These are phyloP conservation scores for Exophiala viscosa DNA, from an alignment of 2,329 filamentous ascomycete species.

Conservation along the genomic window DNA sequence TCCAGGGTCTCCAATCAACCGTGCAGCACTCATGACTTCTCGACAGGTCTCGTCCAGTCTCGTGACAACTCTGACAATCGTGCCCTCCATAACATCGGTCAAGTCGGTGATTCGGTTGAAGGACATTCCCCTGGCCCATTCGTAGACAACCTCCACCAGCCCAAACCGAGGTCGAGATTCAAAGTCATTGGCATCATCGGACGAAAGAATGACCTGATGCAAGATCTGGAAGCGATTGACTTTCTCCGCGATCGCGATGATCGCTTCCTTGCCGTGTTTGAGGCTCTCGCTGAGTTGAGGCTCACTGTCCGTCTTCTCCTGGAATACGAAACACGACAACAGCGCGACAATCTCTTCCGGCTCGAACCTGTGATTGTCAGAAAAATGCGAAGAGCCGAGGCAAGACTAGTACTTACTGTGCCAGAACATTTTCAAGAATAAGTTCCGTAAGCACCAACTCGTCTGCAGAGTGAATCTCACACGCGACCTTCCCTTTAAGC, in stretches of 20 bases:
- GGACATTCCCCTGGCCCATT: slow-evolving; percentile 96
- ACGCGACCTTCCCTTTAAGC: slow-evolving; percentile 96
- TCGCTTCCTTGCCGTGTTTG: slow-evolving; percentile 76
- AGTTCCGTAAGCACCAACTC: slow-evolving; percentile 94
- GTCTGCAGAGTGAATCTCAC: slow-evolving; percentile 95
- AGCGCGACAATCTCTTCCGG: slow-evolving; percentile 87
- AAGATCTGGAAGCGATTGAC: slow-evolving; percentile 85
- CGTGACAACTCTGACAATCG: slow-evolving; percentile 92
- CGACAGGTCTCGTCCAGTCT: slow-evolving; percentile 91
- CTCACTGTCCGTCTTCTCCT: slow-evolving; percentile 84
- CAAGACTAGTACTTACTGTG: slow-evolving; percentile 72
- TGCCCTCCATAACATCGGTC: slow-evolving; percentile 94
- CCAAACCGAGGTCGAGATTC: slow-evolving; percentile 83
- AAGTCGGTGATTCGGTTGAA: slow-evolving; percentile 97
- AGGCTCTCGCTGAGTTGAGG: slow-evolving; percentile 79
- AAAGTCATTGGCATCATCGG: slow-evolving; percentile 91
- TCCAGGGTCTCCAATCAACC: slow-evolving; percentile 89
- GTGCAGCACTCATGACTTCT: slow-evolving; percentile 94
- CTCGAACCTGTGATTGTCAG: slow-evolving; percentile 13
- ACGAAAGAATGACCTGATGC: slow-evolving; percentile 85
- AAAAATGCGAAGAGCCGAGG: background rate
- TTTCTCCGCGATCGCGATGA: slow-evolving; percentile 85
- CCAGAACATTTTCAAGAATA: slow-evolving; percentile 92
- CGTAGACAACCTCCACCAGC: slow-evolving; percentile 94
- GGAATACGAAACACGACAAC: slow-evolving; percentile 92